Conservation (phyloP, 2,329 filamentous ascomycete genomes). For the Xylariomycetidae sp. region DNA sequence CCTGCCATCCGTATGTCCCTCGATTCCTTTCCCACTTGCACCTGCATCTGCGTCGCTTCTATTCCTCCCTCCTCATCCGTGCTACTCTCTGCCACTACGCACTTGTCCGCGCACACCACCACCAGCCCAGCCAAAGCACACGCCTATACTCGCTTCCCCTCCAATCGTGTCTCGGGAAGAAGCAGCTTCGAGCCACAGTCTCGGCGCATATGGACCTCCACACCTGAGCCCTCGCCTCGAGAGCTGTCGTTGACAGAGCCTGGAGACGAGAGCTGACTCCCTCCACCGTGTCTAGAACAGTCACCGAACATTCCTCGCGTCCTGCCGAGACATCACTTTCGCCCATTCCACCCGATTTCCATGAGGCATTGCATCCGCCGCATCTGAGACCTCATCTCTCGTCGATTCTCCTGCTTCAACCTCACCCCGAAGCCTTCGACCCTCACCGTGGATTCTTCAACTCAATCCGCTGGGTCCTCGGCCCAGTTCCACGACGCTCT, state of each 20-base stretch:
- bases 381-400: conserved; percentile 13
- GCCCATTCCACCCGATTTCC: conserved; percentile 15
- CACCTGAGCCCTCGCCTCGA: too few species aligned
- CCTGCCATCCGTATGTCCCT: too few species aligned
- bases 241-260: too few species aligned
- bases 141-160: too few species aligned
- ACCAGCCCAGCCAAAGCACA: too few species aligned
- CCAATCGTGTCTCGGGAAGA: conserved; percentile 5
- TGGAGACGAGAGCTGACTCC: too few species aligned
- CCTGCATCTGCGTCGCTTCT: too few species aligned
- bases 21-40: too few species aligned
- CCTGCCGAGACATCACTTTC: background rate
- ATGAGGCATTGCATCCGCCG: conserved; percentile 14
- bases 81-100: background rate
- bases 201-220: too few species aligned
- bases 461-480: conserved; percentile 41
- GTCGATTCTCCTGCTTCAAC: conserved; percentile 8
- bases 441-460: conserved; percentile 46
- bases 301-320: conserved; percentile 16
- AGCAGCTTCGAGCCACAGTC: conserved; percentile 5
- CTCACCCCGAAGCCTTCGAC: conserved; percentile 6
- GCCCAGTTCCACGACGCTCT: conserved; percentile 48
- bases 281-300: conserved; percentile 10
- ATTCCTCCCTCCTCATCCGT: background rate
- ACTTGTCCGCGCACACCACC: background rate